Evolutionary conservation across 2,329 filamentous ascomycete genomes (phyloP), one percentile per base, ranked within the genome.

Genomic region (Fusarium odoratissimum): DNA sequence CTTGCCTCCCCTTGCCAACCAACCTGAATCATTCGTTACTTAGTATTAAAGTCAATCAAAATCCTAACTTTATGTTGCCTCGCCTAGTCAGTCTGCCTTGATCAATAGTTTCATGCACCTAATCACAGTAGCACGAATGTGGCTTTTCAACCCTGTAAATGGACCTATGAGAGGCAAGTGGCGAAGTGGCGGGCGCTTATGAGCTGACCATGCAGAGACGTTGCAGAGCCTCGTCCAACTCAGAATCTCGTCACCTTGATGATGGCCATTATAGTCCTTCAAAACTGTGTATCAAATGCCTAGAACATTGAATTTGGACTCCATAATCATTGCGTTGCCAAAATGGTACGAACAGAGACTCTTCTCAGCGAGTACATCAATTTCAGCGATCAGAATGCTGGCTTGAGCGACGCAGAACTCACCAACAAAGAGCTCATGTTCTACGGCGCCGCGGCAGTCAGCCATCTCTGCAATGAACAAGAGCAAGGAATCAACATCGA

Each of bases 281-380:
- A 1, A 11, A n/a, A 10, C 14, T n/a, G 14, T 10, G 8, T 1
- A 17, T 17, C 3, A 14, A 10, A 16, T 10, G 5, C 5, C 2
- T 3, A 0, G 3, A 17, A 2, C 6, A 28, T 11, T 4, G 9
- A n/a, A 16, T 2, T 4, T 33, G 3, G n/a, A 7, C 19, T 17
- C 2, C 13, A 30, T 6, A 8, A 7, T 28, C 16, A 10, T 16
- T 6, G 17, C 4, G 14, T 21, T 4, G 5, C 17, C 31, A 63
- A 8, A 6, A 63, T 64, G 61, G 13, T 21, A 6, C 37, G 17
- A 28, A 21, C 23, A 38, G 25, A 63, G 17, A 44, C 61, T 33
- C 48, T 64, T 19, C 31, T 52, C 10, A 33, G 58, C 19, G 58
- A 55, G 9, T 64, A 64, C 58, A 45, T 64, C 31, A 64, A 64